phyloP scores from a whole-genome alignment of 1,139 yeast species.

The Arxiozyma bovina region DNA sequence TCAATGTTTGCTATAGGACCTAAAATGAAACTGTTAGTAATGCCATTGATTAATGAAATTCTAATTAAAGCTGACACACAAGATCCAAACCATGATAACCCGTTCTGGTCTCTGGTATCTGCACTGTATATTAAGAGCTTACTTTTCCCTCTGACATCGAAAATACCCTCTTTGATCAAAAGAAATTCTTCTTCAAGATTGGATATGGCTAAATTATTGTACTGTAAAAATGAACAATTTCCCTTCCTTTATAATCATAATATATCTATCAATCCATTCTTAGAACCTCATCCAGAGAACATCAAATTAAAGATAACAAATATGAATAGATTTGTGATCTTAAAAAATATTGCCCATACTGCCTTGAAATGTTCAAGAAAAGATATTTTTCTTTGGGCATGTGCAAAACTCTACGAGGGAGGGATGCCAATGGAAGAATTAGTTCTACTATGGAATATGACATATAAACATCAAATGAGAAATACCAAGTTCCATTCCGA shows the following conservation, averaged over 20 bases:
- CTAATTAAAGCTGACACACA: constrained; percentile 16
- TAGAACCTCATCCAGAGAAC: constrained; percentile 12
- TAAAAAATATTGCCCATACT: constrained; percentile 19
- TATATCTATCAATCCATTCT: constrained; percentile 19
- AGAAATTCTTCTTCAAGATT: constrained; percentile 5
- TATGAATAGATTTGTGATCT: constrained; percentile 16
- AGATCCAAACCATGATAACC: constrained; percentile 16
- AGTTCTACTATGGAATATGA: constrained; percentile 14
- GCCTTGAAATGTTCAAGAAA: constrained; percentile 14
- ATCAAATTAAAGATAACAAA: constrained; percentile 16
- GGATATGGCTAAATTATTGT: constrained; percentile 19
- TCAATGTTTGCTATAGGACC: constrained; percentile 9
- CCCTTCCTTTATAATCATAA: not conserved
- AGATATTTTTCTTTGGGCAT: constrained; percentile 23
- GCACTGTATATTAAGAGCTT: constrained; percentile 19
- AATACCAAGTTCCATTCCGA: constrained; percentile 5
- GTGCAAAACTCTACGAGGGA: constrained; percentile 14
- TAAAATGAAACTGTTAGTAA: constrained; percentile 3
- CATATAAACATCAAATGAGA: constrained; percentile 18
- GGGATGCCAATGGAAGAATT: constrained; percentile 19
- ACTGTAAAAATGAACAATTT: constrained; percentile 5
- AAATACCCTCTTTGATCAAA: not conserved
- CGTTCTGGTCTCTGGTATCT: constrained; percentile 21
- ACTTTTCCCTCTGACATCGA: not conserved
- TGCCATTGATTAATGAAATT: constrained; percentile 13